Conservation (phyloP, 2,329 filamentous ascomycete species). For the Colletotrichum sp. region DNA sequence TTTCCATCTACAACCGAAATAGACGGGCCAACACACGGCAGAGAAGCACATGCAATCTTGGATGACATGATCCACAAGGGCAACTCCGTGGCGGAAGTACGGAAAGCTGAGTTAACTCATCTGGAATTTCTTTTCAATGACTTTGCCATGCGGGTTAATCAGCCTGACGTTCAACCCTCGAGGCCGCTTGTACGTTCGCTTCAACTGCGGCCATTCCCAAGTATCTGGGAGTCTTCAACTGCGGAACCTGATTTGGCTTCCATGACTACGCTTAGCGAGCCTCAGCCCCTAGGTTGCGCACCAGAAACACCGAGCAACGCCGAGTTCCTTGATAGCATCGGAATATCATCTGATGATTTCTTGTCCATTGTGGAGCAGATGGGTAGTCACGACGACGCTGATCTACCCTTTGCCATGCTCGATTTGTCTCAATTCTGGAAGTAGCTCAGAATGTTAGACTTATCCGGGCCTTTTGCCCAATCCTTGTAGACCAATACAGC, state of each 20-base stretch:
- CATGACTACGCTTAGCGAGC: background rate
- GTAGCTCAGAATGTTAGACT: background rate
- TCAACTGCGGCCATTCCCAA: background rate
- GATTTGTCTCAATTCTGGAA: background rate
- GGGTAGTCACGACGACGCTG: background rate
- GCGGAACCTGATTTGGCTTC: background rate
- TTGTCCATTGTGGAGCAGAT: constrained; percentile 42
- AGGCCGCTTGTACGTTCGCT: constrained; percentile 9
- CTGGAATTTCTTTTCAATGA: constrained; percentile 33
- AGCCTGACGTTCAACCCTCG: constrained; percentile 29
- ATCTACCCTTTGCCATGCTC: background rate
- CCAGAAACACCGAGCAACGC: constrained; percentile 26
- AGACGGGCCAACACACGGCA: constrained; percentile 28
- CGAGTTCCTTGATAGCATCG: constrained; percentile 39
- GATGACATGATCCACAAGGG: constrained; percentile 37
- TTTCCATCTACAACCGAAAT: constrained; percentile 34
- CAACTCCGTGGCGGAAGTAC: constrained; percentile 33
- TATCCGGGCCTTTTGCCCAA: background rate
- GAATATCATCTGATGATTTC: constrained; percentile 44
- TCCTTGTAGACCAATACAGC: background rate
- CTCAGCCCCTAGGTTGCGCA: background rate
- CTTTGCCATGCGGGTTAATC: constrained; percentile 27
- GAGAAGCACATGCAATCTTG: constrained; percentile 31
- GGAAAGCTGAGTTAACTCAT: constrained; percentile 36
- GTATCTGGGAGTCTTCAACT: background rate